Conservation (phyloP, 2,329 filamentous ascomycete genomes). For the Alternaria ventricosa region DNA sequence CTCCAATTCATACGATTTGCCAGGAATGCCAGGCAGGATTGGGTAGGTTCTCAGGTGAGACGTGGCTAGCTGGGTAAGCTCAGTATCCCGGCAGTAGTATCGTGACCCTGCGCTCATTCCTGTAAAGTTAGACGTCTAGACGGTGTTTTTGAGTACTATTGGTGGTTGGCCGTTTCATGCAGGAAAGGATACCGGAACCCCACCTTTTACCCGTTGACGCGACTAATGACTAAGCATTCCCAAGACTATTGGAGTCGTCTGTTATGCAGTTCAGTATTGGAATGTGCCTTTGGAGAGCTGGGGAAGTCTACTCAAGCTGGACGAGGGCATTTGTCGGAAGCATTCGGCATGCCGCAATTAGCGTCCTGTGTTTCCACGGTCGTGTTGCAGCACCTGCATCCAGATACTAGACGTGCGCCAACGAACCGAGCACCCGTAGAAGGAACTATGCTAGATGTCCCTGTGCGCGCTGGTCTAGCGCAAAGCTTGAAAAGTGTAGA, state of each 20-base stretch:
- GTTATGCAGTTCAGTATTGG: neutral
- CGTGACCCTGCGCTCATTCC: neutral
- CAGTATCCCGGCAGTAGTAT: neutral
- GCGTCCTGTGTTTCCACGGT: neutral
- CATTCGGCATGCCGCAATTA: neutral
- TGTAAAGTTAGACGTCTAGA: neutral
- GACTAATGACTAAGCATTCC: neutral
- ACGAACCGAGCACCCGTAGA: neutral
- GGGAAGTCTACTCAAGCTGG: neutral
- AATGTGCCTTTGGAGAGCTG: neutral
- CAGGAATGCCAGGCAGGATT: neutral
- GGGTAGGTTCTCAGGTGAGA: neutral
- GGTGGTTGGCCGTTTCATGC: neutral
- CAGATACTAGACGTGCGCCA: neutral
- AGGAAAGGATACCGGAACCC: neutral
- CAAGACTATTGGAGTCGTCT: neutral
- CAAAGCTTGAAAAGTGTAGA: neutral
- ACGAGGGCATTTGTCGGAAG: neutral
- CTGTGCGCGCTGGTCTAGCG: neutral
- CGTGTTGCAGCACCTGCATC: neutral
- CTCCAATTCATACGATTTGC: neutral
- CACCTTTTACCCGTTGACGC: constrained; percentile 1
- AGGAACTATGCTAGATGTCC: neutral
- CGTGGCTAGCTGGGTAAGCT: constrained; percentile 2
- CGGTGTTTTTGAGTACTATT: neutral